A percentile compares a stretch with the other conserved stretches of the same genome.
These are phyloP conservation scores for Rhizomucor miehei DNA, from an alignment of 371 early-diverging fungal species.

Conservation along the genomic window DNA sequence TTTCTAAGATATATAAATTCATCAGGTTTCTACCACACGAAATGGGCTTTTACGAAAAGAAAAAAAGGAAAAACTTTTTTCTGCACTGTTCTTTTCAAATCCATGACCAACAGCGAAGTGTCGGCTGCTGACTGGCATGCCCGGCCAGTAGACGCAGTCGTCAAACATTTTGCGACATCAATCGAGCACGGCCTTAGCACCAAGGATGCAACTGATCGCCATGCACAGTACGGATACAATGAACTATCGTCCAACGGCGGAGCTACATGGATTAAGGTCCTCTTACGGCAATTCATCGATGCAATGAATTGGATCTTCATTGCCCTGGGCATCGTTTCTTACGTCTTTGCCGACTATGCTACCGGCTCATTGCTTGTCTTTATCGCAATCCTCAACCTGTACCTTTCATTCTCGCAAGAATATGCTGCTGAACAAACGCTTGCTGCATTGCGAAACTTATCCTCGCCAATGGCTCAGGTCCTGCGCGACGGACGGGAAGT, in stretches of 20 bases:
- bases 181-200: slow-evolving; percentile 12
- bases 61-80: too few relatives aligned
- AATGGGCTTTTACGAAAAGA: too few relatives aligned
- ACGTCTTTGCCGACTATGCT: slow-evolving; percentile 54
- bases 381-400: slow-evolving; percentile 75
- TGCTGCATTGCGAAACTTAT: slow-evolving; percentile 78
- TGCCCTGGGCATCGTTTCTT: slow-evolving; percentile 61
- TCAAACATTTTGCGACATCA: slow-evolving; percentile 9
- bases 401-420: slow-evolving; percentile 85
- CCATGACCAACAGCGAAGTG: neutral
- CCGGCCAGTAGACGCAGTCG: slow-evolving; percentile 11
- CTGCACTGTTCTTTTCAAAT: neutral
- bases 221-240: slow-evolving; percentile 18
- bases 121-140: slow-evolving; percentile 15
- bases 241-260: slow-evolving; percentile 44
- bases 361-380: slow-evolving; percentile 66
- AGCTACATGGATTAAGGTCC: slow-evolving; percentile 63
- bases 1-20: too few relatives aligned
- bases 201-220: slow-evolving; percentile 13
- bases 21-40: too few relatives aligned
- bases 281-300: slow-evolving; percentile 77
- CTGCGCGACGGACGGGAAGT: slow-evolving; percentile 73
- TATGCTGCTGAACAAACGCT: slow-evolving; percentile 85
- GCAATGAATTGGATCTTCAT: slow-evolving; percentile 78
- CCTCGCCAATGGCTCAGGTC: slow-evolving; percentile 75